A percentile compares a stretch with the other conserved stretches of the same genome.
Evolutionary conservation across 179 eudicot species (phyloP).

Genomic region (Corrigiola litoralis): DNA sequence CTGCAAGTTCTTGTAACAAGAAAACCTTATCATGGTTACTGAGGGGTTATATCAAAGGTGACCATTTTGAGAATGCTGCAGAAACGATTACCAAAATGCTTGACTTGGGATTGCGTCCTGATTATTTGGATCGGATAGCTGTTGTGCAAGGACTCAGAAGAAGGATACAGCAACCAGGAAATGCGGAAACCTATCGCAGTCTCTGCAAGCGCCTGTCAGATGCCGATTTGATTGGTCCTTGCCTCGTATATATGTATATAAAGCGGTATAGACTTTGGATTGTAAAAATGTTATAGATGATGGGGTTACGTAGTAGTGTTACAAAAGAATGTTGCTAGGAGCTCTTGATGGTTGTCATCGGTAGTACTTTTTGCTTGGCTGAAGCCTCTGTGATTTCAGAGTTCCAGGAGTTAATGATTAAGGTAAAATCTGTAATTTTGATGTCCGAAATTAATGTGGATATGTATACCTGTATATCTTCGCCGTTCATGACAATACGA

Average conservation of each 20-base stretch:
- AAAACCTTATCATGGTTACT: slow-evolving; percentile 77
- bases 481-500: neutral
- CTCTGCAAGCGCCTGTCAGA: slow-evolving; percentile 76
- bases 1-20: slow-evolving; percentile 52
- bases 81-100: slow-evolving; percentile 62
- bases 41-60: slow-evolving; percentile 82
- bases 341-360: neutral
- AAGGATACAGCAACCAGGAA: slow-evolving; percentile 46
- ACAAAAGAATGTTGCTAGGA: neutral
- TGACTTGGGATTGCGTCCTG: slow-evolving; percentile 62
- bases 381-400: neutral
- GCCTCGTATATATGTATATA: slow-evolving; percentile 67
- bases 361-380: neutral
- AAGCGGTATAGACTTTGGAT: slow-evolving; percentile 69
- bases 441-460: slow-evolving; percentile 10
- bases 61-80: slow-evolving; percentile 66
- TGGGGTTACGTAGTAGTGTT: neutral
- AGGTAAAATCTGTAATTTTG: neutral
- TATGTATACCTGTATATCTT: slow-evolving; percentile 12
- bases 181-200: slow-evolving; percentile 48
- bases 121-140: slow-evolving; percentile 63
- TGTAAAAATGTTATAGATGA: slow-evolving; percentile 42
- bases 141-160: slow-evolving; percentile 73
- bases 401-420: neutral
- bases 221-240: slow-evolving; percentile 71